These are phyloP conservation scores for Blepharisma undulans DNA, from an alignment of 169 alveolate species.

Conservation along the genomic window DNA sequence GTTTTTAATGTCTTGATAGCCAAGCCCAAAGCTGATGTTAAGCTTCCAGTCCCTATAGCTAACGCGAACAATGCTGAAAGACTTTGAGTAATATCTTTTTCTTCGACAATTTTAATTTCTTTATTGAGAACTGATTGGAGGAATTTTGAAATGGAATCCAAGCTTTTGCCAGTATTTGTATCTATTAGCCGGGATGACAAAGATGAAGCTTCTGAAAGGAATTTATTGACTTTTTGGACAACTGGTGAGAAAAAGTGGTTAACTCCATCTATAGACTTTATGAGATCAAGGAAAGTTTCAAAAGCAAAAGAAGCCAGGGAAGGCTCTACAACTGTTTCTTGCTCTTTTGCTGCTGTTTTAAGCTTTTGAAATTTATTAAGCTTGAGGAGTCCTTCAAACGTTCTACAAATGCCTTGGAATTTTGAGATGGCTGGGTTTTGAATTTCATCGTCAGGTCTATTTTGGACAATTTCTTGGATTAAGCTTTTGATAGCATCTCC, in stretches of 20 bases:
- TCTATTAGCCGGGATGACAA: background rate
- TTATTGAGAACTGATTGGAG: background rate
- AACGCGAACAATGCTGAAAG: background rate
- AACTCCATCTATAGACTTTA: background rate
- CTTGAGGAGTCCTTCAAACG: background rate
- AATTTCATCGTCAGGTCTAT: constrained; percentile 4
- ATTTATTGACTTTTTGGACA: background rate
- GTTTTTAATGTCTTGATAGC: background rate
- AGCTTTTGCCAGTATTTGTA: background rate
- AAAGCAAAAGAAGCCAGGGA: background rate
- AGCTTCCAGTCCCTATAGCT: constrained; percentile 6
- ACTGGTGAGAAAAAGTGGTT: background rate
- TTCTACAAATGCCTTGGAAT: constrained; percentile 10
- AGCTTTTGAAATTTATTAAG: background rate
- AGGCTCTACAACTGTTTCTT: background rate
- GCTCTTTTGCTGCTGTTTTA: background rate
- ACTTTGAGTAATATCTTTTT: background rate
- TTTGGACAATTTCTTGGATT: background rate
- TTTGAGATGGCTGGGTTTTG: background rate
- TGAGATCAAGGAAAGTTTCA: background rate
- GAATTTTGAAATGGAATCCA: background rate
- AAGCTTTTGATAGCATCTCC: background rate
- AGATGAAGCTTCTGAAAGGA: background rate
- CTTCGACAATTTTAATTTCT: background rate
- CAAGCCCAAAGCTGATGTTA: background rate